Base-by-base conservation (phyloP, 192 early-diverging fungal species). In the Rhizophagus clarus region DNA sequence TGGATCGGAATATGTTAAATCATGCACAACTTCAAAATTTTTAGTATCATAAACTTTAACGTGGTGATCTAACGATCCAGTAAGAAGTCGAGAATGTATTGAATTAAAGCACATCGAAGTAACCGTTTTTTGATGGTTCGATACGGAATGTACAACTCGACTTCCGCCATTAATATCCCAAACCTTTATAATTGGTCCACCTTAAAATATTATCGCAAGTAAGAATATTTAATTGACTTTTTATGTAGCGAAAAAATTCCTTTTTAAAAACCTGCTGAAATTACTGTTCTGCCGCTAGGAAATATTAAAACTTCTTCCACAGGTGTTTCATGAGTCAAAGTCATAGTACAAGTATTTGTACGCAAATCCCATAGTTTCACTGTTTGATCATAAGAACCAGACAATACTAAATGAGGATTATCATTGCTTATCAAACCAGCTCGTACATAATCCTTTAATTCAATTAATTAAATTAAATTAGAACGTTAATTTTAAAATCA, bases 81-180 rank as follows among this genome's bases (percentile, higher is more conserved):
- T 93, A 31, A 99, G 84, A 66, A 99, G 85, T 24, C 95, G 88
- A 7, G 92, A 87, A 69, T 88, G 88, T 14, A 86, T 86, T 63
- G 88, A 91, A 88, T 99, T 94, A 77, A 99, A 89, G 74, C 90
- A 90, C 87, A 98, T 82, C 34, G 92, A 90, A 9, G 97, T 99
- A 79, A 99, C 93, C 8, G 95, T 96, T 89, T 99, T 99, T 88
- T 97, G 95, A 82, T 97, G 96, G 85, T 98, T 98, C 34, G 91
- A 91, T 26, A 99, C 81, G 29, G 89, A 88, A 47, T 92, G 89
- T 77, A 97, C 80, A n/a, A 87, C 84, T 29, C 92, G 85, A 60
- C 97, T 94, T 62, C 95, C 96, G 73, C 89, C 87, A 47, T 97
- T 84, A 31, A 95, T 85, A 83, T 99, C 97, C 92, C 95, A 97